phyloP scores from a whole-genome alignment of 2,329 filamentous ascomycete genomes.

The Karstenula rhodostoma region DNA sequence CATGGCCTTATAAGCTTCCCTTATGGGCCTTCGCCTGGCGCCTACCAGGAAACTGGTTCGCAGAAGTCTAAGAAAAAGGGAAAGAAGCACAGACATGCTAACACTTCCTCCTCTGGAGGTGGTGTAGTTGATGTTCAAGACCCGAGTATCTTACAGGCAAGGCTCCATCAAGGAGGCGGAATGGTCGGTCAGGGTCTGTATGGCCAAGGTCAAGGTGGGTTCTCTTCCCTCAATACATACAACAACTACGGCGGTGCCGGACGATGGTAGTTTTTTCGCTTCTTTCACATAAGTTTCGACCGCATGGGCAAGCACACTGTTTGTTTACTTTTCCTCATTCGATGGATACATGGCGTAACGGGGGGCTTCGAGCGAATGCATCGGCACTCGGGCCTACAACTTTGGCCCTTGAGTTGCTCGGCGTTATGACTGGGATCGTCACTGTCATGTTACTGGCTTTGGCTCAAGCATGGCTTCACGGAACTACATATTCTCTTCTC shows the following conservation, averaged over 20 bases:
- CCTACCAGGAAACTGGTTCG: conserved; percentile 85
- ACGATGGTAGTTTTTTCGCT: conserved; percentile 47
- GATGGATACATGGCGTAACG: conserved; percentile 50
- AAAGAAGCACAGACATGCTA: conserved; percentile 99
- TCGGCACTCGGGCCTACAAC: conserved; percentile 45
- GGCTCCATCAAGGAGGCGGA: conserved; percentile 90
- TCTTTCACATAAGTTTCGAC: conserved; percentile 43
- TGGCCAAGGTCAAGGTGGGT: conserved; percentile 91
- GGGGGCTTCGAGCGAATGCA: conserved; percentile 47
- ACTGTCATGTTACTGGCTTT: conserved; percentile 34
- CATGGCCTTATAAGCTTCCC: conserved; percentile 90
- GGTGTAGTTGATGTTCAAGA: conserved; percentile 99
- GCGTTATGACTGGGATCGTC: conserved; percentile 47
- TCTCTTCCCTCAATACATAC: conserved; percentile 81
- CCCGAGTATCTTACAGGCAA: conserved; percentile 98
- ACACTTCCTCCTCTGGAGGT: conserved; percentile 99
- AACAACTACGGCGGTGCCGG: conserved; percentile 57
- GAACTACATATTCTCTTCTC: conserved; percentile 39
- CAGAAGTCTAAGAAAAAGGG: conserved; percentile 99
- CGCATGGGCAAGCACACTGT: conserved; percentile 38
- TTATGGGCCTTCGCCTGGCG: conserved; percentile 85
- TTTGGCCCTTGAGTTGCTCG: conserved; percentile 45
- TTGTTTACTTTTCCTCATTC: conserved; percentile 39
- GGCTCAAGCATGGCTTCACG: conserved; percentile 44
- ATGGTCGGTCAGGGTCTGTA: conserved; percentile 85